A percentile compares a stretch with the other conserved stretches of the same genome.
Evolutionary conservation across 225 moss, liverwort and hornwort genomes (phyloP).

Genomic region (Sphagnum tenellum): DNA sequence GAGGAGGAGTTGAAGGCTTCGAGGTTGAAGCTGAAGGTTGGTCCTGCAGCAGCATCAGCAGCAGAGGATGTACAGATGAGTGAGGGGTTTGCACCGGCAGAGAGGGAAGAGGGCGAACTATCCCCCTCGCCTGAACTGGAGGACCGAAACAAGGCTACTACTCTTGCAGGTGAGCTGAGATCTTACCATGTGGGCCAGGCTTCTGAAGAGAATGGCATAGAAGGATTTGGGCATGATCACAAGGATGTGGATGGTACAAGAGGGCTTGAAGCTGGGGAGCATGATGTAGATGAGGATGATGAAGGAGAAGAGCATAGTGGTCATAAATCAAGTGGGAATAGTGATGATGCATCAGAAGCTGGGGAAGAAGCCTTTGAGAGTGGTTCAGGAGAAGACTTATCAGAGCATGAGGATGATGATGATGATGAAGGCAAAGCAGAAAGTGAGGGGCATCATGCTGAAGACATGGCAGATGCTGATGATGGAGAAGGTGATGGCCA

Average conservation of each 20-base stretch:
- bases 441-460: constrained; percentile 85
- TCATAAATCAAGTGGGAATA: constrained; percentile 53
- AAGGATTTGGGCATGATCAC: constrained; percentile 18
- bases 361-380: constrained; percentile 70
- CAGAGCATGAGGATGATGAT: constrained; percentile 75
- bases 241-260: constrained; percentile 36
- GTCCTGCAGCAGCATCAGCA: background rate
- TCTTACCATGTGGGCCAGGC: constrained; percentile 10
- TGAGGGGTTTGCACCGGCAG: constrained; percentile 9
- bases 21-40: constrained; percentile 6
- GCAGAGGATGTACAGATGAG: constrained; percentile 10
- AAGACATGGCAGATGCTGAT: constrained; percentile 71
- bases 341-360: constrained; percentile 80
- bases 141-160: constrained; percentile 20
- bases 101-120: constrained; percentile 50
- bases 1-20: constrained; percentile 10
- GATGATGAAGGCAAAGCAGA: constrained; percentile 76
- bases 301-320: constrained; percentile 67
- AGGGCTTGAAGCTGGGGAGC: constrained; percentile 29
- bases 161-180: too few relatives aligned
- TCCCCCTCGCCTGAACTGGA: constrained; percentile 34
- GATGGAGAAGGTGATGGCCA: constrained; percentile 61
- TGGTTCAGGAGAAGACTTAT: constrained; percentile 71
- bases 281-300: constrained; percentile 67
- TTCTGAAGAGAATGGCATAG: constrained; percentile 23